A percentile compares a stretch with the other conserved stretches of the same genome.
Evolutionary conservation across 805 yeast species (phyloP).

Genomic region (Pichia occidentalis): DNA sequence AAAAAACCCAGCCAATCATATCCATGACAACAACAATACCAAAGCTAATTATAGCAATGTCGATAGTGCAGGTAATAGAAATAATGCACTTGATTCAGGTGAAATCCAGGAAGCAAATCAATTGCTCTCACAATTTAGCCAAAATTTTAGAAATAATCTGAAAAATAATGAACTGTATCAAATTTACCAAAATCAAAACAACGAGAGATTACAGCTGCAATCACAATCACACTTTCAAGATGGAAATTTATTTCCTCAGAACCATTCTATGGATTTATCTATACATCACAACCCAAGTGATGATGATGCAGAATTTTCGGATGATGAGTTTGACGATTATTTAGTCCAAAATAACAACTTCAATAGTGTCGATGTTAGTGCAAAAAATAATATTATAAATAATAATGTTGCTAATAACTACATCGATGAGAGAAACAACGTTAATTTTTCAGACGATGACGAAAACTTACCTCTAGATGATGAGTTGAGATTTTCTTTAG

Average conservation of each 20-base stretch:
- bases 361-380: not conserved
- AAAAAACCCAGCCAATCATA: no score
- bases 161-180: constrained; percentile 1
- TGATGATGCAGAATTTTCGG: constrained; percentile 10
- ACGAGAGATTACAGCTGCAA: not conserved
- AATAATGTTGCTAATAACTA: not conserved
- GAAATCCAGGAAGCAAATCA: not conserved
- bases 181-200: not conserved
- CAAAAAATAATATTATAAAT: not conserved
- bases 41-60: constrained; percentile 6
- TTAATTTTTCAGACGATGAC: not conserved
- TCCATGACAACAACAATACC: not conserved
- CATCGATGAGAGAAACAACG: not conserved
- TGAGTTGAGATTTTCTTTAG: constrained; percentile 10
- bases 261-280: no score
- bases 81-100: no score
- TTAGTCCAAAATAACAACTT: not conserved
- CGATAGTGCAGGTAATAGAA: no score
- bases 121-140: constrained; percentile 1
- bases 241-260: no score
- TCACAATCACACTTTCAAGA: not conserved
- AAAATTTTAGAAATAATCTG: constrained; percentile 5
- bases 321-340: constrained; percentile 7
- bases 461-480: constrained; percentile 13
- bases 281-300: constrained; percentile 5